Evolutionary conservation across 208 protist genomes (phyloP), one percentile per base, ranked within the genome.

Genomic region (Trypanosoma congolense): DNA sequence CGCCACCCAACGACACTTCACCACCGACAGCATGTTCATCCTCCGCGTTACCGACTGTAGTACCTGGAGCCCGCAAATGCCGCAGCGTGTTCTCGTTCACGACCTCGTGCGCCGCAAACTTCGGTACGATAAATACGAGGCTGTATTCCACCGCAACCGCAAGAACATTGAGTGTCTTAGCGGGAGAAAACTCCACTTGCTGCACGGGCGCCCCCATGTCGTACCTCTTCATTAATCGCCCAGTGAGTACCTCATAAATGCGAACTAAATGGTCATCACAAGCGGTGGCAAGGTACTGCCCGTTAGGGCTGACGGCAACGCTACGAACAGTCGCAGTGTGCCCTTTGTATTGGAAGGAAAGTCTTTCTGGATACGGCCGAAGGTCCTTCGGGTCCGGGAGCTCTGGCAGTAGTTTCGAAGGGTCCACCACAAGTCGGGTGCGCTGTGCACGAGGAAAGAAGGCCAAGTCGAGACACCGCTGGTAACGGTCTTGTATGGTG

Each of bases 381-480:
- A 99, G 93, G 40, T 99, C 97, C 69, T 93, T 80, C 21, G 96
- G 96, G 44, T 97, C 87, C 9, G 99, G 99, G 41, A 99, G 81
- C 57, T 98, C 84, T 4, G 99, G 99, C 16, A 99, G 73, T 24
- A 99, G 82, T 49, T 90, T 87, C 12, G 98, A 87, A 0, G 97
- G 96, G 69, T 97, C 82, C 25, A 97, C 83, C 35, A 98, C 91
- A 19, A 97, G 83, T 8, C 85, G 82, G 12, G 79, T 91, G 38
- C 75, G 90, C 65, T 93, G 90, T 22, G 79, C 73, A 30, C 98
- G 86, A 4, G 97, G 96, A 75, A 97, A 98, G 43, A 99, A 83
- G 65, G 98, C 99, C 21, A 99, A 90, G 77, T 99, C 98, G 14
- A 99, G 83, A 76, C 98, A 99, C 28, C 99, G 88, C 69, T 99